Conservation (phyloP, 2,329 filamentous ascomycete species). For the Scytalidium sp. region DNA sequence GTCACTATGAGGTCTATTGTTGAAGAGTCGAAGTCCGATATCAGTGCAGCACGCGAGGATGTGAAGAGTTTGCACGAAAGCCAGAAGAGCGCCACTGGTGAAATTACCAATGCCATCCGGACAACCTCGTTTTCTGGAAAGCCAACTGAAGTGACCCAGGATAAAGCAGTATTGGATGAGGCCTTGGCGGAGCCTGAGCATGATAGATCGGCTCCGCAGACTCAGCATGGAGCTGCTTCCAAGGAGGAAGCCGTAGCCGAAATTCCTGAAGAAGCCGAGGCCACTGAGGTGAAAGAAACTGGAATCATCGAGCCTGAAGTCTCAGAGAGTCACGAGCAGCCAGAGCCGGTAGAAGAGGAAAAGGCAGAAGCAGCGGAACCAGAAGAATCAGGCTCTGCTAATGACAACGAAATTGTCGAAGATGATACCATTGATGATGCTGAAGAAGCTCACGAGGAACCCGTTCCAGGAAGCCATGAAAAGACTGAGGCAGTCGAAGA, state of each 20-base stretch:
- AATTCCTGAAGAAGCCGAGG: not conserved
- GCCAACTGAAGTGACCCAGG: conserved; percentile 1
- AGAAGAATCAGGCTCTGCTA: no score
- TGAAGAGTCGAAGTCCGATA: conserved; percentile 18
- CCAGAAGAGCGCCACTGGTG: conserved; percentile 16
- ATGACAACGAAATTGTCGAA: no score
- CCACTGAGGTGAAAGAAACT: not conserved
- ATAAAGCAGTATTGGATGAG: not conserved
- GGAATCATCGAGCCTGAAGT: not conserved
- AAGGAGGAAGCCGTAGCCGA: not conserved
- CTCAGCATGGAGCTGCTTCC: not conserved
- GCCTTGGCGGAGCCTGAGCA: not conserved
- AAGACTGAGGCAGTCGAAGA: no score
- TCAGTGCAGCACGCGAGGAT: conserved; percentile 12
- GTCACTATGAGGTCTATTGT: conserved; percentile 18
- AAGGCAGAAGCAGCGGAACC: not conserved
- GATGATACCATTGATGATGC: no score
- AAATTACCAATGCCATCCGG: conserved; percentile 17
- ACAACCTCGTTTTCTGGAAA: conserved; percentile 16
- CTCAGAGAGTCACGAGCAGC: no score
- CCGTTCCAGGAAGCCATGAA: no score
- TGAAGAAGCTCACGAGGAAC: no score
- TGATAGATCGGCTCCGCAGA: not conserved
- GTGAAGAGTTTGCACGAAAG: conserved; percentile 21
- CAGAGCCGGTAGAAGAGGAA: not conserved